These are phyloP conservation scores for Solanum chilense DNA, from an alignment of 257 asterid species.

Conservation along the genomic window DNA sequence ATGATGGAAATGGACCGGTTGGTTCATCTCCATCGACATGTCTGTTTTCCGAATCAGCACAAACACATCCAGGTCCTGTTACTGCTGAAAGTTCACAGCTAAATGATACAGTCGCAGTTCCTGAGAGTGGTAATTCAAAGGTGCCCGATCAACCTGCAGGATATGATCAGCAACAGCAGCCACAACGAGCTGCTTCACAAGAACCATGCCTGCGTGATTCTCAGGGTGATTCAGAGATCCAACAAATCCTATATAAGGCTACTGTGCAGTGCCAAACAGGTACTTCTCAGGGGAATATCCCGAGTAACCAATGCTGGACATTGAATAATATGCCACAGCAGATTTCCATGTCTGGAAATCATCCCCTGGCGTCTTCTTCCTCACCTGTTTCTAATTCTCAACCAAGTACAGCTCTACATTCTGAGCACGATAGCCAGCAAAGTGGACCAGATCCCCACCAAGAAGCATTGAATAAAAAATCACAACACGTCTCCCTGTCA, in stretches of 20 bases:
- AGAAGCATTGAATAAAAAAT: not conserved
- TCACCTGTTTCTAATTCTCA: conserved; percentile 25
- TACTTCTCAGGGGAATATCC: conserved; percentile 11
- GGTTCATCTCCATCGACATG: conserved; percentile 10
- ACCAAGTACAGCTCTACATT: conserved; percentile 9
- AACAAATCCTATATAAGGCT: not conserved
- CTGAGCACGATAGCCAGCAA: conserved; percentile 17
- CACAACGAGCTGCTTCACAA: not conserved
- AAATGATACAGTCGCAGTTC: conserved; percentile 13
- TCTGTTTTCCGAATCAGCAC: conserved; percentile 2
- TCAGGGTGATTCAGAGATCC: conserved; percentile 8
- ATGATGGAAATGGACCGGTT: conserved; percentile 12
- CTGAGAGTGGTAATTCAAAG: conserved; percentile 10
- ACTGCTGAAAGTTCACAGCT: conserved; percentile 10
- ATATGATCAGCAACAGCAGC: conserved; percentile 8
- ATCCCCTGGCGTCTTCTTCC: conserved; percentile 10
- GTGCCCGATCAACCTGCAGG: conserved; percentile 4
- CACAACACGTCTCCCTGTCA: not conserved
- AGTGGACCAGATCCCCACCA: not conserved
- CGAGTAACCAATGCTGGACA: conserved; percentile 7
- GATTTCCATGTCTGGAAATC: conserved; percentile 1
- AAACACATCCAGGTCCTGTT: conserved; percentile 9
- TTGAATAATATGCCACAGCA: conserved; percentile 8
- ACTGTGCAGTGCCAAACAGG: conserved; percentile 6
- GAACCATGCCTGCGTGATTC: conserved; percentile 1